Evolutionary conservation across 352 stramenopile genomes (phyloP).

Genomic region (Phytophthora capsici): DNA sequence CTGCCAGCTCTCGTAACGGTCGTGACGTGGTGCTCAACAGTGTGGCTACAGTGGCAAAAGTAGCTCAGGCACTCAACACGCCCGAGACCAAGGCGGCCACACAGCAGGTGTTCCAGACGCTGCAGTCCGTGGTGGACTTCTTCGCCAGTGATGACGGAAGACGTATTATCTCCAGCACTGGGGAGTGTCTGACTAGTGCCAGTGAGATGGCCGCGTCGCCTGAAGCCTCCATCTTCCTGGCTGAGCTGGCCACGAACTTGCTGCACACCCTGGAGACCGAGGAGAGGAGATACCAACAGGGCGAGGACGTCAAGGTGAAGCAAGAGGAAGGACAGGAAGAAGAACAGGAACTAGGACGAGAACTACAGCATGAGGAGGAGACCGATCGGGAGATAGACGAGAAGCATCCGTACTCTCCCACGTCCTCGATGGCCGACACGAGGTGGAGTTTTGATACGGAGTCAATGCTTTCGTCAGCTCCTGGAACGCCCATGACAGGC

Average conservation of each 20-base stretch:
- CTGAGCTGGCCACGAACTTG: slow-evolving; percentile 77
- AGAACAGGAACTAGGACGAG: slow-evolving; percentile 24
- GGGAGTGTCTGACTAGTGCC: slow-evolving; percentile 58
- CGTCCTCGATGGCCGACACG: slow-evolving; percentile 59
- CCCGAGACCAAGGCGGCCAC: slow-evolving; percentile 72
- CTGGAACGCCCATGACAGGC: slow-evolving; percentile 33
- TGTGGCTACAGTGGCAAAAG: slow-evolving; percentile 66
- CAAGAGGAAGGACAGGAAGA: slow-evolving; percentile 11
- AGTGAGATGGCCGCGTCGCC: slow-evolving; percentile 70
- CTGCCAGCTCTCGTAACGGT: slow-evolving; percentile 56
- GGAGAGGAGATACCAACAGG: slow-evolving; percentile 34
- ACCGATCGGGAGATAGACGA: slow-evolving; percentile 18
- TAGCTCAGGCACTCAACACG: slow-evolving; percentile 75
- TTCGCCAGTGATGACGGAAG: slow-evolving; percentile 68
- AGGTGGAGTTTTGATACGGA: slow-evolving; percentile 64
- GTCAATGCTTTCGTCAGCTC: slow-evolving; percentile 46
- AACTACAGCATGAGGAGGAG: slow-evolving; percentile 13
- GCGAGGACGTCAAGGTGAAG: slow-evolving; percentile 10
- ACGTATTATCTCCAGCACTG: slow-evolving; percentile 57
- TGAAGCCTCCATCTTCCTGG: slow-evolving; percentile 78
- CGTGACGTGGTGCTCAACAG: slow-evolving; percentile 70
- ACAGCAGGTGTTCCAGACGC: slow-evolving; percentile 61
- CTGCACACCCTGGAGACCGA: slow-evolving; percentile 73
- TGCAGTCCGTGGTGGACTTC: slow-evolving; percentile 80
- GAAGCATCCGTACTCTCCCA: slow-evolving; percentile 41